Base-by-base conservation (phyloP, 1,139 yeast genomes). In the Candida gigantensis region DNA sequence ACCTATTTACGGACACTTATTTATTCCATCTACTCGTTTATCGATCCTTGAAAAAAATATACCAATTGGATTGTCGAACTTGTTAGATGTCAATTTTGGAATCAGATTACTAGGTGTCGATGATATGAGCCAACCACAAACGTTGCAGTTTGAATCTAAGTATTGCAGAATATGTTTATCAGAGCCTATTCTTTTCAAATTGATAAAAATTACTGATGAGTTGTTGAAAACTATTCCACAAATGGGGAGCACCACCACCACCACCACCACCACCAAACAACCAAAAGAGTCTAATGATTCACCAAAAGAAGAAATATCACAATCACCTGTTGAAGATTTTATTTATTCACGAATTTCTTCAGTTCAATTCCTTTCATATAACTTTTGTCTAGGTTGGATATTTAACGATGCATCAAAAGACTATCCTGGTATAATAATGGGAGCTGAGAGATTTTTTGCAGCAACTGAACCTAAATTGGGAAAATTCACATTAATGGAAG, bases 371-470 rank as follows among this genome's bases (percentile, higher is more conserved):
- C 57, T 81, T 8, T 75, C 89, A 0, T 76, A 81, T 46, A 79
- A 83, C 47, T 72, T 84, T 43, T 84, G 94, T 49, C 43, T 83
- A 24, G 95, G 95, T 0, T 86, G 95, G 89, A 55, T 87, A 5
- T 84, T 84, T 53, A 62, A 60, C 23, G 55, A 54, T 19, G 42
- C 58, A 4, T 64, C 65, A 17, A 74, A 75, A 15, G 68, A 65
- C 18, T 70, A 71, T 34, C 81, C 82, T 0, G 96, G 96, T 13
- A 53, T 86, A n/a, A 79, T 84, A 29, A 46, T 79, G 31, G 96
- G 96, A 0, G 87, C 86, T 36, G 86, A 84, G 43, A 62, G 81
- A 25, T 73, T 83, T 30, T 82, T 79, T 49, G 80, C 84, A 1
- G 77, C 79, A 0, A 72, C 79, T 18, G 83, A 80, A 37, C 74